A percentile compares a stretch with the other conserved stretches of the same genome.
These are phyloP conservation scores for Ceriops zippeliana DNA, from an alignment of 345 rosid species.

Conservation along the genomic window DNA sequence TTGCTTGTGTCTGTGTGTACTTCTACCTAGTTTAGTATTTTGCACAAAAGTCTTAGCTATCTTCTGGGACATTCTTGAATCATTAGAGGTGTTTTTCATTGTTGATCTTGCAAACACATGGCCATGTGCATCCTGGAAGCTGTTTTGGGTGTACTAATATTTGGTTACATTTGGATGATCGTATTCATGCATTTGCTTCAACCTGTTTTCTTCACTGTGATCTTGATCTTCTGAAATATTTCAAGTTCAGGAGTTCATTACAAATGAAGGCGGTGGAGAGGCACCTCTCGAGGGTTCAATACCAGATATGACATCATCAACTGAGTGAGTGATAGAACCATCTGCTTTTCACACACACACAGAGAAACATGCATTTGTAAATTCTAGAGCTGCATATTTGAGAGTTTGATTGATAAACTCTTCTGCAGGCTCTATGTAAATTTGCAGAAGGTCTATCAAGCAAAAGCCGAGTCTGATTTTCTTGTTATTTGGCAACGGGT, in stretches of 20 bases:
- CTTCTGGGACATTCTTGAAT: too few relatives aligned
- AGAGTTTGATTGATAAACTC: conserved; percentile 4
- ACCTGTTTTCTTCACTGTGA: conserved; percentile 5
- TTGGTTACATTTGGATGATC: neutral
- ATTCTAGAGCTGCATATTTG: neutral
- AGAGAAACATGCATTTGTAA: conserved; percentile 1
- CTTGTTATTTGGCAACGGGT: conserved; percentile 65
- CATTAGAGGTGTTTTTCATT: too few relatives aligned
- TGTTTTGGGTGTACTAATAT: too few relatives aligned
- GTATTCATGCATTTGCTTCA: neutral
- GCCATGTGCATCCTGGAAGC: too few relatives aligned
- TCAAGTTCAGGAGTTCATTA: conserved; percentile 68
- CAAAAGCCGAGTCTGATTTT: conserved; percentile 91
- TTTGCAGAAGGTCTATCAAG: conserved; percentile 84
- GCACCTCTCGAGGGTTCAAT: conserved; percentile 97
- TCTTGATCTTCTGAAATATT: conserved; percentile 13
- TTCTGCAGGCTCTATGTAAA: conserved; percentile 70
- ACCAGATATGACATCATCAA: conserved; percentile 99
- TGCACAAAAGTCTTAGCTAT: too few relatives aligned
- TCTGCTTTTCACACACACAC: neutral
- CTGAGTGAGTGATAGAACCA: conserved; percentile 58
- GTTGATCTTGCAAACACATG: too few relatives aligned
- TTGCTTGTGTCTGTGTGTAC: neutral
- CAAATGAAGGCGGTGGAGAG: conserved; percentile 82
- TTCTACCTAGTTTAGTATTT: too few relatives aligned